These are phyloP conservation scores for Colletotrichum euphorbiae DNA, from an alignment of 2,329 filamentous ascomycete genomes.

Conservation along the genomic window DNA sequence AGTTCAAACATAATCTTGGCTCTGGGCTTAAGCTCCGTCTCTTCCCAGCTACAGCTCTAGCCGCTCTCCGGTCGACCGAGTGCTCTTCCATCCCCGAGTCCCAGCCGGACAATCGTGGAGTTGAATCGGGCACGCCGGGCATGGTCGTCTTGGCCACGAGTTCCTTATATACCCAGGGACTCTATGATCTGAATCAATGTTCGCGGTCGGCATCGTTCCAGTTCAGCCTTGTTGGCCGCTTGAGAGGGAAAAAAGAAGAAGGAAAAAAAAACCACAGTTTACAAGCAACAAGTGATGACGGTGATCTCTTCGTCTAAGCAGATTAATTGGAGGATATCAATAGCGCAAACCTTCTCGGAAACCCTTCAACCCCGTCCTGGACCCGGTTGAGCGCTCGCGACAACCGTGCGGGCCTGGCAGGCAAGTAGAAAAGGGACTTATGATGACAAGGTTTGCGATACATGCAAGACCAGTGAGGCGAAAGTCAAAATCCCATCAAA, in stretches of 20 bases:
- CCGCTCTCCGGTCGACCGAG: slow-evolving; percentile 13
- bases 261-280: slow-evolving; percentile 18
- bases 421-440: slow-evolving; percentile 19
- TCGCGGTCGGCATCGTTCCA: slow-evolving; percentile 24
- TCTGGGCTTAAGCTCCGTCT: slow-evolving; percentile 3
- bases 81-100: slow-evolving; percentile 16
- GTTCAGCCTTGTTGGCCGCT: slow-evolving; percentile 38
- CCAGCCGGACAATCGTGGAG: not conserved
- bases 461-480: slow-evolving; percentile 27
- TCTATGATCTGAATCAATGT: slow-evolving; percentile 16
- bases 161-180: slow-evolving; percentile 34
- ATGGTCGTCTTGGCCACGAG: not conserved
- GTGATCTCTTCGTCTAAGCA: slow-evolving; percentile 32
- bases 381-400: slow-evolving; percentile 15
- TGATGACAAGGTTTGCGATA: slow-evolving; percentile 31
- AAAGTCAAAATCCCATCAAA: slow-evolving; percentile 33
- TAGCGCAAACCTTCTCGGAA: slow-evolving; percentile 34
- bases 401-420: slow-evolving; percentile 21
- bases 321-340: slow-evolving; percentile 31
- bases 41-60: slow-evolving; percentile 3
- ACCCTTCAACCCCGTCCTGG: slow-evolving; percentile 27
- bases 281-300: slow-evolving; percentile 33
- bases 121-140: not conserved
- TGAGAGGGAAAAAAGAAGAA: too few species aligned
- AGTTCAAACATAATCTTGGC: slow-evolving; percentile 16